Base-by-base conservation (phyloP, 1,284 basidiomycete species). In the Vanrija pseudolonga region DNA sequence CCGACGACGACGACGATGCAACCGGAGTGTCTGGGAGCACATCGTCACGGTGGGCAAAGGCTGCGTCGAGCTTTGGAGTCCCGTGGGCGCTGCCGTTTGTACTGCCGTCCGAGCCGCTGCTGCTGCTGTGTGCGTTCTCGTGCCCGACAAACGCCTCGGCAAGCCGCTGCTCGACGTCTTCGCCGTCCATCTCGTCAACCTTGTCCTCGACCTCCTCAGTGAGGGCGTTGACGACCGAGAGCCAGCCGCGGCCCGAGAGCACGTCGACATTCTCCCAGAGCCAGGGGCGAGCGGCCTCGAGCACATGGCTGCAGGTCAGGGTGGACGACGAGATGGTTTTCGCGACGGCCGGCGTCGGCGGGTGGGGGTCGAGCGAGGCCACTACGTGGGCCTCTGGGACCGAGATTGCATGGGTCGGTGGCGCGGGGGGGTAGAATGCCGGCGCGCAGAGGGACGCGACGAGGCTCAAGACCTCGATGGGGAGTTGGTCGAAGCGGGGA, bases 231-330 rank as follows among this genome's bases (percentile, higher is more conserved):
- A 77, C 75, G 38, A 77, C 69, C 9, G 71, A 67, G 44, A 77
- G 63, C 75, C 75, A 77, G n/a, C 73, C 73, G 54, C 72, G 53
- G 4, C 75, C 75, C 5, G 65, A 61, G 32, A 63, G 59, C 8
- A 77, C 71, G 41, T 72, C 68, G 20, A 77, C 70, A 45, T 74
- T 63, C 53, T 75, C 72, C 75, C 75, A 77, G 37, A 77, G 56
- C 68, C 71, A 73, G 18, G 72, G 73, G 38, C 73, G 56, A 14
- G 69, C 68, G 12, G 69, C 68, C 55, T 73, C 72, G 19, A 72
- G 63, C n/a, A 66, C 56, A 43, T 56, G 58, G 24, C 52, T 52
- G 36, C 49, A 55, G 8, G 57, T 56, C 47, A 65, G 60, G 24
- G 67, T 60, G 15, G 66, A 40, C 3, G 57, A 45, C 3, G 65